Evolutionary conservation across 306 rosid species (phyloP).

Genomic region (Sicyos baderoa): DNA sequence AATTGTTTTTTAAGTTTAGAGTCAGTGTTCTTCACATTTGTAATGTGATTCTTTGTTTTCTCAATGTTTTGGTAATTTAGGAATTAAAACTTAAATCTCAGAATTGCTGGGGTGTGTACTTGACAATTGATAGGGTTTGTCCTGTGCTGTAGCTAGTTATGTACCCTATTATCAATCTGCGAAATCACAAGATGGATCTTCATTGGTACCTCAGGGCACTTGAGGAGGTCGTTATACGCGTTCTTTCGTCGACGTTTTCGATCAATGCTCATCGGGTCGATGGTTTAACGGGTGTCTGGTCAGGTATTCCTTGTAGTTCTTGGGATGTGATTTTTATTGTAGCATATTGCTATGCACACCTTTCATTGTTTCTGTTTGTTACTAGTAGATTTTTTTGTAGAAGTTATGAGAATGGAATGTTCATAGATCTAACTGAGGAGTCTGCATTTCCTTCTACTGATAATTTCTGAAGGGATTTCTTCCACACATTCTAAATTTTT

Average conservation of each 20-base stretch:
- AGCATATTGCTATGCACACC: background rate
- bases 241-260: slow-evolving; percentile 56
- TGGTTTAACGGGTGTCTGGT: slow-evolving; percentile 91
- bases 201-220: slow-evolving; percentile 83
- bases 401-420: background rate
- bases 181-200: slow-evolving; percentile 77
- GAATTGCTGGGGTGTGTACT: background rate
- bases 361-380: background rate
- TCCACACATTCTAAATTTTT: background rate
- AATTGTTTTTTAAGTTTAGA: too few species aligned
- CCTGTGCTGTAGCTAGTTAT: slow-evolving; percentile 53
- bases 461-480: background rate
- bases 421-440: background rate
- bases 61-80: background rate
- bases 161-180: slow-evolving; percentile 84
- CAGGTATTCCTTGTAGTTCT: slow-evolving; percentile 36
- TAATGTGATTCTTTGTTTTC: background rate
- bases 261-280: slow-evolving; percentile 60
- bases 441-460: background rate
- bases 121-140: slow-evolving; percentile 8
- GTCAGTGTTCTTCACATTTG: background rate
- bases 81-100: background rate
- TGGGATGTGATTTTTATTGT: background rate
- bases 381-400: background rate
- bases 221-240: slow-evolving; percentile 73